Base-by-base conservation (phyloP, 805 yeast genomes). In the Teunomyces stri region DNA sequence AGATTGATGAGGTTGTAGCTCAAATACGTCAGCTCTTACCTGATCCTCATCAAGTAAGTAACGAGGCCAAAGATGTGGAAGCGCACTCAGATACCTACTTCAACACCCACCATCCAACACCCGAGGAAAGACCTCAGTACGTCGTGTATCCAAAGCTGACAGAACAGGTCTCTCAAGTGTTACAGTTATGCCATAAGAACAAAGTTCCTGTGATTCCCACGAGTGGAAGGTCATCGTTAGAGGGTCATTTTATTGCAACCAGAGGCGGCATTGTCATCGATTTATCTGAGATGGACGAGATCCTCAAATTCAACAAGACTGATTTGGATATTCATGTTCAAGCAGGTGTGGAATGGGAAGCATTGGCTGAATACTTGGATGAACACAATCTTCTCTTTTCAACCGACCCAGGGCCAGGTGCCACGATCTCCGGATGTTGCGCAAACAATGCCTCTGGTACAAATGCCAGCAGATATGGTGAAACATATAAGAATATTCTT, bases 291-390 rank as follows among this genome's bases (percentile, higher is more conserved):
- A 78, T 87, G 87, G 74, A 82, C 63, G 60, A 75, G 39, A 75
- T 87, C 5, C 20, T 87, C 2, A 68, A 69, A 21, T 64, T 87
- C 30, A 80, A 86, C 58, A 75, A 75, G 42, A 72, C 76, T 20
- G 95, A 87, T 62, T 65, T 87, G 56, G 94, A 87, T 61, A 78
- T 84, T 11, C 78, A 75, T 9, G 89, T 87, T 3, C 89, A 87
- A 60, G 87, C 90, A 0, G 90, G 91, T 18, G 82, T 87, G 7
- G 87, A 86, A 1, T 87, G 94, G 92, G 87, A 83, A 64, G 84
- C 81, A 34, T 66, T 87, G 47, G 64, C 62, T 21, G 69, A 66
- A 45, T 55, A 58, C 34, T 52, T 68, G 25, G 79, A 78, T 51
- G 81, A 79, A 20, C 76, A 59, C 45, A 48, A 52, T 31, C 50